phyloP scores from a whole-genome alignment of 495 filamentous ascomycete genomes.

The Lophium mytilinum region DNA sequence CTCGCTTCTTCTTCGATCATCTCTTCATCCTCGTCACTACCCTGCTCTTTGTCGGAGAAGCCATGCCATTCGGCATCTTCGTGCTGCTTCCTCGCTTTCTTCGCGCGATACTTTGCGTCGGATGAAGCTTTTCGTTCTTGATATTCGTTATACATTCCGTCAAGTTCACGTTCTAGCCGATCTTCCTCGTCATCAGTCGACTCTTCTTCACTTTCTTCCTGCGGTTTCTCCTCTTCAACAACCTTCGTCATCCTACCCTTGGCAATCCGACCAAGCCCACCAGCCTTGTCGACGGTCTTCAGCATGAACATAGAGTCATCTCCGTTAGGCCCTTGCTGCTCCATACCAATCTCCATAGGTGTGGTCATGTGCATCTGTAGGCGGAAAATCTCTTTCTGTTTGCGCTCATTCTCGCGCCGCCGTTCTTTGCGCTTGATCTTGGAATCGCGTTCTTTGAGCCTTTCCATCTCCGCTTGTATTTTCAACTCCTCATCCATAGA shows the following conservation, averaged over 20 bases:
- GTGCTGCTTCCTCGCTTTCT: constrained; percentile 74
- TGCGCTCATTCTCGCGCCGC: constrained; percentile 78
- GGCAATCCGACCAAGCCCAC: constrained; percentile 58
- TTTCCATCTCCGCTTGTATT: constrained; percentile 79
- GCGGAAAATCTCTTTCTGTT: constrained; percentile 79
- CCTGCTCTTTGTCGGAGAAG: constrained; percentile 58
- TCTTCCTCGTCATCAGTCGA: constrained; percentile 74
- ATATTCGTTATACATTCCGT: constrained; percentile 78
- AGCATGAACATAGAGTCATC: constrained; percentile 76
- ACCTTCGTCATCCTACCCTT: constrained; percentile 68
- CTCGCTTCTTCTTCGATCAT: constrained; percentile 40
- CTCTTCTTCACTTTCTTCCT: constrained; percentile 50
- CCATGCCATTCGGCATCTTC: constrained; percentile 88
- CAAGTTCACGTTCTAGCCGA: constrained; percentile 71
- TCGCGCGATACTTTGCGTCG: constrained; percentile 81
- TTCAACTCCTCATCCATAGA: constrained; percentile 90
- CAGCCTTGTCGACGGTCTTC: constrained; percentile 66
- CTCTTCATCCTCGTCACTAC: constrained; percentile 33
- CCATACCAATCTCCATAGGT: constrained; percentile 91
- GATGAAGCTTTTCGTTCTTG: constrained; percentile 65
- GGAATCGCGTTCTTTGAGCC: constrained; percentile 66
- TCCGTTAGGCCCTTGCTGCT: constrained; percentile 70
- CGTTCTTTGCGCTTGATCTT: constrained; percentile 69
- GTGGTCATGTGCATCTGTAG: constrained; percentile 96
- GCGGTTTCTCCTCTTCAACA: constrained; percentile 40